Evolutionary conservation across 192 early-diverging fungal genomes (phyloP), one percentile per base, ranked within the genome.

Genomic region (Backusella australiensis): DNA sequence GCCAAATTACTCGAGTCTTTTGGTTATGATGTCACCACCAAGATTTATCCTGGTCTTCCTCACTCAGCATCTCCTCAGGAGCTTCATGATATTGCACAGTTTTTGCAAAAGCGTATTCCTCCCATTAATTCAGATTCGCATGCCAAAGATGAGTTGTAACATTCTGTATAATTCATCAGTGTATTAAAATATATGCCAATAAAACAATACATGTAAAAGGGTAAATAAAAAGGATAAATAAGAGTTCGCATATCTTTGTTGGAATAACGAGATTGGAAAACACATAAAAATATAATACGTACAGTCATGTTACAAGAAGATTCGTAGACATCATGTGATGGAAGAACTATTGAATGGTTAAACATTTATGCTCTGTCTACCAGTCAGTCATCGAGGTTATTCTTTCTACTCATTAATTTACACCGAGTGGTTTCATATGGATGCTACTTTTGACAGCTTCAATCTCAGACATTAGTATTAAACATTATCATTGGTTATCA

Each of bases 11-110:
- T 98, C 1, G 81, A 89, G 63, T 76, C 86, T 41, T 76, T 81
- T 38, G 85, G 87, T 4, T 92, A 95, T 76, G 73, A 80, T 15
- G 89, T 94, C n/a, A 81, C 82, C 0, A 95, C 96, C 83, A 91
- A 90, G 74, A 87, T 88, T 5, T 98, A 98, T 83, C 65, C 77
- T n/a, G 82, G 90, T 67, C 93, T 98, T 93, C 89, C 85, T 19
- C 97, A 98, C 75, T 88, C 90, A 15, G 85, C 87, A 14, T 88
- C 83, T 66, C 65, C 78, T 26, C 80, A 94, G 8, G 97, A 98
- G 79, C 49, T 96, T 26, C 17, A 70, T 21, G 93, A 97, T 79
- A 68, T 98, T 39, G 78, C 85, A 32, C 59, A 75, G 19, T 96
- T 95, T 77, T 74, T 98, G 34, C 72, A 81, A 49, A 82, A 88